Conservation (phyloP, 2,329 filamentous ascomycete species). For the Pestalotiopsis sp. region DNA sequence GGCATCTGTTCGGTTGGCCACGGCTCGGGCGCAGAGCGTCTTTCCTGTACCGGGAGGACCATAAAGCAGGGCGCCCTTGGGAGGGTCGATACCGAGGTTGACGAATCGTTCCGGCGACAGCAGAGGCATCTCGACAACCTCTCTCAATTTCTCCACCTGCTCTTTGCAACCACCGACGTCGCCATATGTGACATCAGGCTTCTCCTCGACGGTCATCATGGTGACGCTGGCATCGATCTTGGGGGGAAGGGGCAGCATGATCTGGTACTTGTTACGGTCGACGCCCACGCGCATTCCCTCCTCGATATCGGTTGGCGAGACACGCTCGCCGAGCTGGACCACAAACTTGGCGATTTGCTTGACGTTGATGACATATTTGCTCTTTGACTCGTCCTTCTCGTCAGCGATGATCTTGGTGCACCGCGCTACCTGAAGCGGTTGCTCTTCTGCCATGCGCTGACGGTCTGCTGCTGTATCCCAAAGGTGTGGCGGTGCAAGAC, state of each 20-base stretch:
- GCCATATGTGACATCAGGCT: slow-evolving; percentile 98
- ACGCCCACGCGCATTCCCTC: slow-evolving; percentile 99
- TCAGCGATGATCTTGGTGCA: slow-evolving; percentile 99
- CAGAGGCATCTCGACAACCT: slow-evolving; percentile 98
- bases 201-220: slow-evolving; percentile 99
- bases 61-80: slow-evolving; percentile 95
- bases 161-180: slow-evolving; percentile 99
- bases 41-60: slow-evolving; percentile 98
- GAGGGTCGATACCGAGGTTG: slow-evolving; percentile 97
- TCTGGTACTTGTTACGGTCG: slow-evolving; percentile 99
- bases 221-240: slow-evolving; percentile 99
- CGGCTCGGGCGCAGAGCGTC: slow-evolving; percentile 94
- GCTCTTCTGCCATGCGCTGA: slow-evolving; percentile 98
- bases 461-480: slow-evolving; percentile 98
- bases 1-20: slow-evolving; percentile 96
- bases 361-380: slow-evolving; percentile 99
- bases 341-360: slow-evolving; percentile 99
- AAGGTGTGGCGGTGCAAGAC: slow-evolving; percentile 94
- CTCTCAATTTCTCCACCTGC: slow-evolving; percentile 97
- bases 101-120: slow-evolving; percentile 96
- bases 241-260: slow-evolving; percentile 90
- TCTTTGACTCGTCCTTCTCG: slow-evolving; percentile 94
- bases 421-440: slow-evolving; percentile 93
- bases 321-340: slow-evolving; percentile 93
- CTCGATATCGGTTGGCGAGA: slow-evolving; percentile 98